Evolutionary conservation across 2,329 filamentous ascomycete species (phyloP).

Genomic region (Verruconis gallopava): DNA sequence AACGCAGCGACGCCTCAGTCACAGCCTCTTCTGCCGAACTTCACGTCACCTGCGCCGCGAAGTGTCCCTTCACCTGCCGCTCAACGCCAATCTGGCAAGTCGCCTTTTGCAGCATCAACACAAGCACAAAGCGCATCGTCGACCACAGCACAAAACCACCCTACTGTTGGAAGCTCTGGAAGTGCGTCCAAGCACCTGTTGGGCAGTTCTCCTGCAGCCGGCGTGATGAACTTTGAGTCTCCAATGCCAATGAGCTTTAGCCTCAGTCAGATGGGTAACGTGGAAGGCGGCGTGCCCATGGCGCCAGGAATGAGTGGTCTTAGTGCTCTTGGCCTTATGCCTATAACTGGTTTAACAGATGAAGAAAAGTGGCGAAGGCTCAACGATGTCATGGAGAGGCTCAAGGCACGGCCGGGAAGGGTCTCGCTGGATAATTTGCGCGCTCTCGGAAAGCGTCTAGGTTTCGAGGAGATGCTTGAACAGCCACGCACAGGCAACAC

Average conservation of each 20-base stretch:
- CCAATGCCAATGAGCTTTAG: slow-evolving; percentile 27
- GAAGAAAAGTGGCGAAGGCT: slow-evolving; percentile 40
- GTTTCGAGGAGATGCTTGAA: slow-evolving; percentile 36
- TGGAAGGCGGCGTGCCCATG: slow-evolving; percentile 28
- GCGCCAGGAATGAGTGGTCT: slow-evolving; percentile 24
- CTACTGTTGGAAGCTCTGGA: slow-evolving; percentile 11
- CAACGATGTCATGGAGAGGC: slow-evolving; percentile 50
- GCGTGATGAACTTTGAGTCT: slow-evolving; percentile 27
- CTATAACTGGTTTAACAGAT: slow-evolving; percentile 27
- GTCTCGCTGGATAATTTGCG: slow-evolving; percentile 67
- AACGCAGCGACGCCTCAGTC: slow-evolving; percentile 21
- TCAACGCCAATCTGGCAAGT: slow-evolving; percentile 23
- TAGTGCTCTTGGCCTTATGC: slow-evolving; percentile 23
- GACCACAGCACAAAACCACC: slow-evolving; percentile 12
- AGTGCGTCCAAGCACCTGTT: slow-evolving; percentile 10
- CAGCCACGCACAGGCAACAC: slow-evolving; percentile 16
- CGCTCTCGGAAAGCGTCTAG: slow-evolving; percentile 52
- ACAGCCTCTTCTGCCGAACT: slow-evolving; percentile 21
- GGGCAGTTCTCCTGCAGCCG: slow-evolving; percentile 13
- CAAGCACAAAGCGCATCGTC: slow-evolving; percentile 10
- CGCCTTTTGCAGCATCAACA: slow-evolving; percentile 23
- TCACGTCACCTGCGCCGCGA: slow-evolving; percentile 29
- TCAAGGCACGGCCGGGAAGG: slow-evolving; percentile 54
- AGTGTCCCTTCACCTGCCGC: slow-evolving; percentile 22
- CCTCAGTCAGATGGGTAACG: slow-evolving; percentile 15